These are phyloP conservation scores for Malassezia arunalokei DNA, from an alignment of 1,284 basidiomycete genomes.

Conservation along the genomic window DNA sequence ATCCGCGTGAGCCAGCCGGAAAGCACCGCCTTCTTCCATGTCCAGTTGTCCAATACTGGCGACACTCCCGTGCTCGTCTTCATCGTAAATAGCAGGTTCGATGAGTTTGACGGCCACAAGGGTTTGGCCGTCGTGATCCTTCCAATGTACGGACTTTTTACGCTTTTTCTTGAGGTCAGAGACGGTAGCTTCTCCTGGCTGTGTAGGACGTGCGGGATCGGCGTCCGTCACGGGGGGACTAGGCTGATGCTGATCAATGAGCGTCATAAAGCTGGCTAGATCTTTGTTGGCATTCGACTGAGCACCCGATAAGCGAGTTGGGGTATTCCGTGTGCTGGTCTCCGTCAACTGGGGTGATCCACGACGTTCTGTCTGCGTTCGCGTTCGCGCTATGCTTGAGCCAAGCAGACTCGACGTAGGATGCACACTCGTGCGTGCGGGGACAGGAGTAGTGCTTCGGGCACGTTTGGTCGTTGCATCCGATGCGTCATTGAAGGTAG, in stretches of 20 bases:
- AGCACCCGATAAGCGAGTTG: not conserved
- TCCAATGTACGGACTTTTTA: conserved; percentile 28
- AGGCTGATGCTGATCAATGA: conserved; percentile 8
- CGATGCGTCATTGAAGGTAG: not conserved
- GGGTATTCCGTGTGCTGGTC: not conserved
- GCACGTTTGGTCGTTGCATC: conserved; percentile 1
- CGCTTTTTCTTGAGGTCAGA: conserved; percentile 10
- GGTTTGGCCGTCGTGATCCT: conserved; percentile 19
- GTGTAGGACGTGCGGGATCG: not conserved
- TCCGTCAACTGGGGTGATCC: conserved; percentile 7
- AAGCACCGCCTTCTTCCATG: conserved; percentile 26
- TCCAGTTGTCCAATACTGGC: conserved; percentile 12
- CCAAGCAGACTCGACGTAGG: not conserved
- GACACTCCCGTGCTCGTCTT: conserved; percentile 11
- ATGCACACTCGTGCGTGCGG: not conserved
- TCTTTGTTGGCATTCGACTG: conserved; percentile 8
- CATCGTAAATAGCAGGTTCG: conserved; percentile 27
- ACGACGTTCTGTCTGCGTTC: not conserved
- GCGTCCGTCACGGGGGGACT: not conserved
- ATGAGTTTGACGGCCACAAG: conserved; percentile 25
- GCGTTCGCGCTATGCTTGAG: not conserved
- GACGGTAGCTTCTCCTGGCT: not conserved
- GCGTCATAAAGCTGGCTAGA: conserved; percentile 18
- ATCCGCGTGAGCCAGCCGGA: conserved; percentile 21
- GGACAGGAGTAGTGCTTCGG: not conserved